Evolutionary conservation across 768 basidiomycete genomes (phyloP).

Genomic region (Boletus pseudo-olivaceus): DNA sequence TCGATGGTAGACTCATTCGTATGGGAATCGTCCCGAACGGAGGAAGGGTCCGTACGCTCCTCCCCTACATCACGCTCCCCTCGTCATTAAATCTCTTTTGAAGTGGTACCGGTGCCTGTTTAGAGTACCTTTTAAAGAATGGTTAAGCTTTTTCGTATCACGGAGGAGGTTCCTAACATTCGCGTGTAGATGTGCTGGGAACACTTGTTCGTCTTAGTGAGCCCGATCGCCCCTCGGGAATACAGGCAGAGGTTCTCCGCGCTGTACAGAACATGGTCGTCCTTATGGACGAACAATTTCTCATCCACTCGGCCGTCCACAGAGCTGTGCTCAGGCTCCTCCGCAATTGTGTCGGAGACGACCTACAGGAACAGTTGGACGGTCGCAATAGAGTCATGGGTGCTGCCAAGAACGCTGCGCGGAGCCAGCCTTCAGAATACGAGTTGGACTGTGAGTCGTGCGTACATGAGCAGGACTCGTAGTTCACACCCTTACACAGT

Average conservation of each 20-base stretch:
- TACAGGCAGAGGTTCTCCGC: slow-evolving; percentile 84
- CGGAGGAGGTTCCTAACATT: neutral
- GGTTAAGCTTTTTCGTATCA: slow-evolving; percentile 40
- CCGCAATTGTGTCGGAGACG: slow-evolving; percentile 87
- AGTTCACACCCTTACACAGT: slow-evolving; percentile 44
- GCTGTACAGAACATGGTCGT: slow-evolving; percentile 90
- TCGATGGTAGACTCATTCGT: slow-evolving; percentile 85
- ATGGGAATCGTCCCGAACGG: slow-evolving; percentile 78
- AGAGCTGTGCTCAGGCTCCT: slow-evolving; percentile 82
- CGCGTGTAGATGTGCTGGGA: slow-evolving; percentile 66
- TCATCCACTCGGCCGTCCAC: slow-evolving; percentile 89
- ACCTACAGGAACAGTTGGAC: slow-evolving; percentile 83
- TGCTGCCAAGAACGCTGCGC: slow-evolving; percentile 68
- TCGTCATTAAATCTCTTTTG: slow-evolving; percentile 9
- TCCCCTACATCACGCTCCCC: neutral
- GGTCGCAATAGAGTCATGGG: slow-evolving; percentile 75
- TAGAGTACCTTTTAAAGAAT: slow-evolving; percentile 90
- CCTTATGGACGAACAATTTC: slow-evolving; percentile 87
- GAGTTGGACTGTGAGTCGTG: slow-evolving; percentile 76
- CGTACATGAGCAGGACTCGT: neutral
- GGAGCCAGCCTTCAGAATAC: slow-evolving; percentile 79
- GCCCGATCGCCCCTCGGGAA: slow-evolving; percentile 80
- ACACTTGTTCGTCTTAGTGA: slow-evolving; percentile 85
- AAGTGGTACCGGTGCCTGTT: slow-evolving; percentile 82
- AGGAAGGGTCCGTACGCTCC: slow-evolving; percentile 69